Percentiles rank a stretch among this genome's conserved stretches.
Conservation (phyloP, 805 yeast genomes). For the Kazachstania bromeliacearum region DNA sequence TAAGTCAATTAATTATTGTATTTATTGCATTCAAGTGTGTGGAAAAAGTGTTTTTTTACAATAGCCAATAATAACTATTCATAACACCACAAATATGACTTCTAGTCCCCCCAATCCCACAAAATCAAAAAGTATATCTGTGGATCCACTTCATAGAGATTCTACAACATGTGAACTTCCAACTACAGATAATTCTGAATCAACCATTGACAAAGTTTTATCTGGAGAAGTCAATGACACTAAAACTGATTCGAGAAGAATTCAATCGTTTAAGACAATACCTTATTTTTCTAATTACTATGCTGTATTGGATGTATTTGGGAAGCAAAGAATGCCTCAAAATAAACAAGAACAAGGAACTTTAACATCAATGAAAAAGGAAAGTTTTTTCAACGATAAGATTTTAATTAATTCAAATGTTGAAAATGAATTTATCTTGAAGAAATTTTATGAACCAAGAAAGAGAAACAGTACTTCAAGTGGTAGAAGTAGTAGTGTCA, state of each 20-base stretch:
- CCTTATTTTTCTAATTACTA: constrained; percentile 3
- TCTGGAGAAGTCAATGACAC: no score
- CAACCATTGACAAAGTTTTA: no score
- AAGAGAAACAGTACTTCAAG: constrained; percentile 1
- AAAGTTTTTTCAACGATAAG: background rate
- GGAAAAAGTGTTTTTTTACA: no score
- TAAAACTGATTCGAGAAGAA: no score
- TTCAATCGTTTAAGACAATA: background rate
- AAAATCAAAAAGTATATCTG: background rate
- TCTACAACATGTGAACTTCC: no score
- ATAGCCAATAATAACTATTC: no score
- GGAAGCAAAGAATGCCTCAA: background rate
- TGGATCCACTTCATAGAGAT: background rate
- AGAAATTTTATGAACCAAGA: constrained; percentile 1
- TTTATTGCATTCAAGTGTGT: no score
- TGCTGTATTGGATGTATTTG: background rate
- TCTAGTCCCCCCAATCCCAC: no score
- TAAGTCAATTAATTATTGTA: no score
- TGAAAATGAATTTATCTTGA: background rate
- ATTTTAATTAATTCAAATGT: background rate
- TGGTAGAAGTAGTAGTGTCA: constrained; percentile 1
- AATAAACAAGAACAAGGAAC: background rate
- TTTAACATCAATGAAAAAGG: background rate
- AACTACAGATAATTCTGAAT: no score
- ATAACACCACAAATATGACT: no score